A percentile compares a stretch with the other conserved stretches of the same genome.
phyloP scores from a whole-genome alignment of 176 grass and related monocot species.

The Poa annua region DNA sequence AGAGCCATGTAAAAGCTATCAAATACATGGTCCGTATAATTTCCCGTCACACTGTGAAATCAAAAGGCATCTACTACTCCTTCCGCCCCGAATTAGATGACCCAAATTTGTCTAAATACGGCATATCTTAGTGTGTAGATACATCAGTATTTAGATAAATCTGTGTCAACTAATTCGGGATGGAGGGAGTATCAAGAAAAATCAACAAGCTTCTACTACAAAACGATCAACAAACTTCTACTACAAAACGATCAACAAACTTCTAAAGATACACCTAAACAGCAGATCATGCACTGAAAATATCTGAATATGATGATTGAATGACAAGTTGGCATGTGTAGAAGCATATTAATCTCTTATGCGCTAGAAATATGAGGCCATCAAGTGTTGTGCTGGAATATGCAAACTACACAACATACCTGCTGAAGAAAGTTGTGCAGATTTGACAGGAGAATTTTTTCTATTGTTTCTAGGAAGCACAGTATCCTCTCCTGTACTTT shows the following conservation, averaged over 20 bases:
- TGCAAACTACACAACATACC: conserved; percentile 38
- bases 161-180: too few species aligned
- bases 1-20: conserved; percentile 40
- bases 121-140: too few species aligned
- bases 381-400: conserved; percentile 27
- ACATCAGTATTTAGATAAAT: too few species aligned
- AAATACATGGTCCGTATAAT: conserved; percentile 5
- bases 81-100: too few species aligned
- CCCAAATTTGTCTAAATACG: too few species aligned
- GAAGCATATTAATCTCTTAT: conserved; percentile 26
- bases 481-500: conserved; percentile 52
- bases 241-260: conserved; percentile 10
- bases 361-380: neutral
- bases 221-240: conserved; percentile 1
- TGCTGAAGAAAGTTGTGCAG: conserved; percentile 38
- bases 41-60: conserved; percentile 3
- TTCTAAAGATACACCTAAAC: neutral
- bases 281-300: neutral
- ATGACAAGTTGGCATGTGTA: neutral
- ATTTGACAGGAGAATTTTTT: conserved; percentile 30
- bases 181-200: neutral
- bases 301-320: neutral
- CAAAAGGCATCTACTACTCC: neutral
- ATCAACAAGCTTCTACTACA: neutral
- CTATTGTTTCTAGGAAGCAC: conserved; percentile 11